Evolutionary conservation across 2,329 filamentous ascomycete species (phyloP), one percentile per base, ranked within the genome.

Genomic region (Hypoxylon sp.): DNA sequence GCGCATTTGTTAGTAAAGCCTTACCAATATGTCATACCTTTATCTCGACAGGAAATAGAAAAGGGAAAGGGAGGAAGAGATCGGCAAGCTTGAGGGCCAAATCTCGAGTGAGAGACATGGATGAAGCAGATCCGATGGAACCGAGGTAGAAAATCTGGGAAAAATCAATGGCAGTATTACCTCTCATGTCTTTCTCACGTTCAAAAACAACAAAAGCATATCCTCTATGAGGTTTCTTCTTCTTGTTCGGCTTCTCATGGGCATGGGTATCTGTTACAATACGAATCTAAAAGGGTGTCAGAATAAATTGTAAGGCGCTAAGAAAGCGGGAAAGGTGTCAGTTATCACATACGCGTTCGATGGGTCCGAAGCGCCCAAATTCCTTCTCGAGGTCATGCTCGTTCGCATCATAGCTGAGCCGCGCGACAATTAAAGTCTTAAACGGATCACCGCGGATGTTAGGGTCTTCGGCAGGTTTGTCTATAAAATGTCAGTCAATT

Each of bases 151-250:
- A 78, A 68, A 77, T 75, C 77, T 78, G 75, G 75, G 75, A 75
- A 73, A 77, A 79, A 81, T 78, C 75, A 80, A 79, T 83, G 80
- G 80, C 78, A 79, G 81, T 82, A 84, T 89, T 97, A 98, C 94
- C 94, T 94, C 97, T 97, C 94, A 98, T 98, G 80, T 98, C 96
- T 82, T 95, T 94, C 83, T 98, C 96, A 80, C 93, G 91, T 82
- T 98, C 95, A 79, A 95, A 99, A 60, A 98, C 93, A 74, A 99
- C 92, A 79, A 99, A 99, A 68, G 94, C 96, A 81, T 99, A 99
- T 69, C 96, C 96, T 76, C 91, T 88, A 78, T 97, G 93, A 55
- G 91, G 84, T 83, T 94, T 94, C 78, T 91, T 91, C 78, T 93
- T 91, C 82, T 94, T 94, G 76, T 91, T 92, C 63, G 86, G 88